A percentile compares a stretch with the other conserved stretches of the same genome.
These are phyloP conservation scores for Starmerella bombi DNA, from an alignment of 805 yeast species.

Conservation along the genomic window DNA sequence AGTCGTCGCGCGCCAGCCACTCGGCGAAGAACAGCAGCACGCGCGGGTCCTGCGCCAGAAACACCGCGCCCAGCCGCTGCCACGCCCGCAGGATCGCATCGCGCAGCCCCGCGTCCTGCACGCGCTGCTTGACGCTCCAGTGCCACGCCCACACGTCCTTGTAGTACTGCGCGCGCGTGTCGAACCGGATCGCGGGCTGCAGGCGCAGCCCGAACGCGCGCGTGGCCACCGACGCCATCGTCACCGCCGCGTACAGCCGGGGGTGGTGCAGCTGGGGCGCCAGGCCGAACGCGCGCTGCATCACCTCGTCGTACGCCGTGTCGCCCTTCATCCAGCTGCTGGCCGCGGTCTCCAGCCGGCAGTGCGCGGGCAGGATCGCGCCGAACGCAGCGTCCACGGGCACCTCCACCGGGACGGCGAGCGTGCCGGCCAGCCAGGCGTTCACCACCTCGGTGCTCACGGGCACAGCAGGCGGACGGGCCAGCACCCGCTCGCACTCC, in stretches of 20 bases:
- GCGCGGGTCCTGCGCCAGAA: constrained; percentile 18
- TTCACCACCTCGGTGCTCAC: not conserved
- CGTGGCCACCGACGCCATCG: not conserved
- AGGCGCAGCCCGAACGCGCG: not conserved
- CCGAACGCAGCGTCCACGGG: not conserved
- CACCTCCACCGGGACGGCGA: not conserved
- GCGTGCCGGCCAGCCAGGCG: not conserved
- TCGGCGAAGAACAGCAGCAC: constrained; percentile 8
- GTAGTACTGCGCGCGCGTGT: not conserved
- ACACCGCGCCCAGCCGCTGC: constrained; percentile 12
- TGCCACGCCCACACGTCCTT: not conserved
- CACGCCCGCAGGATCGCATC: constrained; percentile 7
- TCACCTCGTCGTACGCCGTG: not conserved
- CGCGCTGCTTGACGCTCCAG: not conserved
- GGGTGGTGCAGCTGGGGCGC: not conserved
- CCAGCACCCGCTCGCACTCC: not conserved
- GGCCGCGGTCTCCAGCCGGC: not conserved
- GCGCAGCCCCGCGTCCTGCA: constrained; percentile 2
- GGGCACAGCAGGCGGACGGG: no score
- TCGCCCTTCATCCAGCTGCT: constrained; percentile 4
- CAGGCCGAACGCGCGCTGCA: not conserved
- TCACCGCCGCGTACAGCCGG: not conserved
- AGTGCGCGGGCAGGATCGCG: not conserved
- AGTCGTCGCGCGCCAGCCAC: not conserved
- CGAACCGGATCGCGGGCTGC: not conserved